Base-by-base conservation (phyloP, 2,329 filamentous ascomycete species). In the Juglanconis juglandina region DNA sequence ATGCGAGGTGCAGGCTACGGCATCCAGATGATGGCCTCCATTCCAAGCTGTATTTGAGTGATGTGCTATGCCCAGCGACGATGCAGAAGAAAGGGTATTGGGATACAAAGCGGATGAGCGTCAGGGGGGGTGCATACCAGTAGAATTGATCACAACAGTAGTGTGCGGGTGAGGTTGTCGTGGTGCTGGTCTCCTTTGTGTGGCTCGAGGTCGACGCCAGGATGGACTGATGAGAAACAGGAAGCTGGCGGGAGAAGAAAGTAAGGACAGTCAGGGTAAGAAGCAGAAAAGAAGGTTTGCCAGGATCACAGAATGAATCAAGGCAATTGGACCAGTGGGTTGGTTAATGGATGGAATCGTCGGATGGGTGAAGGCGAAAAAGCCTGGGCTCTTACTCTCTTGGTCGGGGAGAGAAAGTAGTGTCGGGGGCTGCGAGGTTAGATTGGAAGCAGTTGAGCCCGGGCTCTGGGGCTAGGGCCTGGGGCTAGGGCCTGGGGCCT, bases 241-340 rank as follows among this genome's bases (percentile, higher is more conserved):
- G 53, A 57, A 57, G 47, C 24, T 30, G 35, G 51, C 48, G 56
- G 54, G 34, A 35, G 51, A 37, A 52, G 17, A 39, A 52, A 30
- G 52, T 53, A 55, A 60, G 51, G 53, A 55, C 42, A 49, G 54
- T 48, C 39, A 46, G 14, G 50, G 30, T 56, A 37, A 47, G 46
- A 52, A 56, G 48, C 53, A 62, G 60, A 56, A 59, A 49, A 50
- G 53, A 60, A 49, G 39, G 61, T 56, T 60, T 53, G 61, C 50
- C 61, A 32, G 58, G 61, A 55, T 47, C 56, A 49, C 53, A 46
- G 48, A 55, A 58, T 48, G 48, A 57, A 57, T n/a, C 48, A 49
- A 61, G 50, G 56, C 42, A 56, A 37, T 51, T 46, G 34, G 50
- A 54, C 35, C 32, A 50, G 46, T 50, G 56, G 39, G 37, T 50